Evolutionary conservation across 148 eudicot species (phyloP).

Genomic region (Chenopodium berlandieri): DNA sequence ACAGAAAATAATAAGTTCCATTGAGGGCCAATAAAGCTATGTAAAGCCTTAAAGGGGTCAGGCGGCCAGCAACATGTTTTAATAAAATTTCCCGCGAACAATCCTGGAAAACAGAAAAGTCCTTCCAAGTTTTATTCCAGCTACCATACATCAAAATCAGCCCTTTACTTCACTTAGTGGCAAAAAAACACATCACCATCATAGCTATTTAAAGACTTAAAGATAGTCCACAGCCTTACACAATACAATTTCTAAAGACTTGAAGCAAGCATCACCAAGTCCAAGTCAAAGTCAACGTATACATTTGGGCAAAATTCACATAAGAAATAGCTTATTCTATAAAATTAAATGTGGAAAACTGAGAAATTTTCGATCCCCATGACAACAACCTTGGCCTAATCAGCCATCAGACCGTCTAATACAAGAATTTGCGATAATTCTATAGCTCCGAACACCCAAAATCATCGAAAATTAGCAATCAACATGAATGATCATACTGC

Average conservation of each 20-base stretch:
- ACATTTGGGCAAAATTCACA: background rate
- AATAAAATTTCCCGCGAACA: too few relatives aligned
- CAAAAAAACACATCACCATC: background rate
- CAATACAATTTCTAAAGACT: background rate
- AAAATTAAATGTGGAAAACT: too few relatives aligned
- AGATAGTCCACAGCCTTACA: background rate
- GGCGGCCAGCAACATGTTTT: background rate
- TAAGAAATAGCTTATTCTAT: background rate
- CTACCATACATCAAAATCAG: background rate
- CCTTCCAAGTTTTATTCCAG: background rate
- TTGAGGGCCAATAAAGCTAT: too few relatives aligned
- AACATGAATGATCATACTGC: slow-evolving; percentile 5
- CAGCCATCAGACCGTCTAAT: too few relatives aligned
- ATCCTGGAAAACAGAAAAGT: background rate
- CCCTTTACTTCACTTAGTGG: background rate
- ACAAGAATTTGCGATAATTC: background rate
- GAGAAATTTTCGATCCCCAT: background rate
- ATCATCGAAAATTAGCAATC: slow-evolving; percentile 6
- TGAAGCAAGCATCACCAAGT: background rate
- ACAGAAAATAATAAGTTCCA: too few relatives aligned
- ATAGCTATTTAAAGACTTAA: background rate
- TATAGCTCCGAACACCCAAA: background rate
- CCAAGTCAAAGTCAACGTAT: slow-evolving; percentile 8
- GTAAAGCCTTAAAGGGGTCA: background rate
- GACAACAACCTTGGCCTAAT: background rate